Evolutionary conservation across 768 basidiomycete species (phyloP), one percentile per base, ranked within the genome.

Genomic region (Mycena chlorophos): DNA sequence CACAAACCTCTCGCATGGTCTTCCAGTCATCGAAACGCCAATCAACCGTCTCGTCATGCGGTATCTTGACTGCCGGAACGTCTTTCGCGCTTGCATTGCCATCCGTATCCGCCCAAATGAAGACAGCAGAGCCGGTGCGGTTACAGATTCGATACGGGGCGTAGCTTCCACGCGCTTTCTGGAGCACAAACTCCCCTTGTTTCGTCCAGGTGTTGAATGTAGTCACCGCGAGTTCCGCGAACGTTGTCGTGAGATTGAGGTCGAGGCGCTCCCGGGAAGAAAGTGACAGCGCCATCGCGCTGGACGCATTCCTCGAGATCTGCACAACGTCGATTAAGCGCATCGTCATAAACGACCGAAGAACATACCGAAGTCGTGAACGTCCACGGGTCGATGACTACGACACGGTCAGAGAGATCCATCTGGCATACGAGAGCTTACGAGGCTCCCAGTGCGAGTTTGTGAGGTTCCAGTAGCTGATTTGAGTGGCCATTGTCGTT

Each of bases 1-100:
- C 43, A 60, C 78, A 57, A 66, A 93, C 94, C 77, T 99, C 97
- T 67, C 97, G 85, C 76, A 91, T 87, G 3, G 87, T 88, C 68
- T 88, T 88, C 89, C 93, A 94, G 65, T 98, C 95, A 67, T 98
- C 94, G 65, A 98, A 98, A 52, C 97, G 80, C 97, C 97, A 98
- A 54, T 98, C 95, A 3, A 91, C 75, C 6, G 79, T 84, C 64
- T 91, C 80, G 31, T 89, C 88, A 60, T 93, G 82, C 19, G 82
- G 73, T 31, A 99, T 73, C 63, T 85, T 83, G 39, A 85, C 77
- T 27, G 79, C 74, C 27, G 76, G 75, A 2, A 74, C 68, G 54
- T 84, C 81, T 43, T 78, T 80, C 14, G 73, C 68, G 51, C 72
- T 74, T 23, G 69, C 61, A 61, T 64, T 80, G 30, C 81, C 80